phyloP scores from a whole-genome alignment of 2,329 filamentous ascomycete genomes.

The Cladosporium sp. region DNA sequence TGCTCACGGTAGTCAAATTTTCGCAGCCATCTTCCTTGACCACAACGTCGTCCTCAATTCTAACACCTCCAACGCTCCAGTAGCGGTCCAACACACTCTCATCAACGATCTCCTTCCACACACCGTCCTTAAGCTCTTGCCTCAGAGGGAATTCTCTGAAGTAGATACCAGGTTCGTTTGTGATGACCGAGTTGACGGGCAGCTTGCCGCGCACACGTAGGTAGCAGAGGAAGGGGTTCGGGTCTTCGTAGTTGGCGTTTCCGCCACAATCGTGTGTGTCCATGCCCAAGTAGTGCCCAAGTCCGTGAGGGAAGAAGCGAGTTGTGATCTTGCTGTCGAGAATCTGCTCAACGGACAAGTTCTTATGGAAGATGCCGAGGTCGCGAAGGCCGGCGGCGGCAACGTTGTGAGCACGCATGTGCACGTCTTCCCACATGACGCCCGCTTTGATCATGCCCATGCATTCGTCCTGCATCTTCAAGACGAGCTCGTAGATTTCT shows the following conservation, averaged over 20 bases:
- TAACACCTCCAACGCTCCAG: constrained; percentile 78
- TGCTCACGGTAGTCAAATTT: constrained; percentile 76
- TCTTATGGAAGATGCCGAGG: constrained; percentile 62
- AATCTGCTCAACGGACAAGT: constrained; percentile 37
- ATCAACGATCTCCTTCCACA: constrained; percentile 63
- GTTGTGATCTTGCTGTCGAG: constrained; percentile 43
- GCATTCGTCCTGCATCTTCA: constrained; percentile 79
- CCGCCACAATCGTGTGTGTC: constrained; percentile 50
- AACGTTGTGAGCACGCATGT: constrained; percentile 72
- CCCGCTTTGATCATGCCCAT: constrained; percentile 70
- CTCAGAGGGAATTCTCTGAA: constrained; percentile 72
- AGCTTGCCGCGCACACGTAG: constrained; percentile 61
- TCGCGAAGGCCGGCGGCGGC: constrained; percentile 74
- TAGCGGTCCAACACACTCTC: constrained; percentile 61
- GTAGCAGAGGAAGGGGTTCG: constrained; percentile 81
- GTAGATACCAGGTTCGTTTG: constrained; percentile 88
- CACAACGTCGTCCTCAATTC: constrained; percentile 84
- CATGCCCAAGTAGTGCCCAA: constrained; percentile 51
- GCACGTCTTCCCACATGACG: constrained; percentile 75
- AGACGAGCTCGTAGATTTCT: constrained; percentile 58
- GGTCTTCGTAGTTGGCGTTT: constrained; percentile 55
- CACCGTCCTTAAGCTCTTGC: constrained; percentile 59
- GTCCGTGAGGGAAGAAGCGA: constrained; percentile 49
- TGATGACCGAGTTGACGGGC: constrained; percentile 68
- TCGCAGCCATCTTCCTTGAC: constrained; percentile 75